Conservation (phyloP, 2,329 filamentous ascomycete genomes). For the Neophaeococcomyces aloes region DNA sequence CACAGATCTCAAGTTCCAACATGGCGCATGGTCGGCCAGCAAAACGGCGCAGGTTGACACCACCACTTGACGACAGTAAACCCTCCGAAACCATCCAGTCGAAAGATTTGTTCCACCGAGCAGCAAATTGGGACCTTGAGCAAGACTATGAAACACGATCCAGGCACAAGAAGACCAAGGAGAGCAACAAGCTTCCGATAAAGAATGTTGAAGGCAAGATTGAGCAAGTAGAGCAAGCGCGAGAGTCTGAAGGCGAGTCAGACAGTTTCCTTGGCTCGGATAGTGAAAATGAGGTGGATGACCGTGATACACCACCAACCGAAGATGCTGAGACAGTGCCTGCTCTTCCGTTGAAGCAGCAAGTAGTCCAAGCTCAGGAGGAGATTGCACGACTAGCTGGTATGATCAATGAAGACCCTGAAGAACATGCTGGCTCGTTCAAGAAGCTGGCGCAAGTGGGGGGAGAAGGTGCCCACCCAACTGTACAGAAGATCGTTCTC, state of each 20-base stretch:
- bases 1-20: no score
- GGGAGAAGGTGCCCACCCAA: slow-evolving; percentile 50
- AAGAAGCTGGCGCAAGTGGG: slow-evolving; percentile 63
- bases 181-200: slow-evolving; percentile 69
- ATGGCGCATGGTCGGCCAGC: slow-evolving; percentile 40
- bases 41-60: slow-evolving; percentile 43
- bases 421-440: slow-evolving; percentile 74
- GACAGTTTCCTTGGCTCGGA: slow-evolving; percentile 54
- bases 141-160: slow-evolving; percentile 77
- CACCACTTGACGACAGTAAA: slow-evolving; percentile 31
- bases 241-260: slow-evolving; percentile 42
- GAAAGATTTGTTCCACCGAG: slow-evolving; percentile 58
- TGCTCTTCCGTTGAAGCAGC: slow-evolving; percentile 61
- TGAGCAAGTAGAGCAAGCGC: slow-evolving; percentile 46
- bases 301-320: slow-evolving; percentile 24
- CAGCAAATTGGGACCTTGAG: slow-evolving; percentile 79
- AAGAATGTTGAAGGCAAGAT: slow-evolving; percentile 71
- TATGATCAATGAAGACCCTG: slow-evolving; percentile 79
- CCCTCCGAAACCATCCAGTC: slow-evolving; percentile 24
- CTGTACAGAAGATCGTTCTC: slow-evolving; percentile 75
- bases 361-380: slow-evolving; percentile 80
- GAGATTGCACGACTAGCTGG: slow-evolving; percentile 76
- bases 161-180: slow-evolving; percentile 66
- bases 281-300: slow-evolving; percentile 44
- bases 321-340: slow-evolving; percentile 44